These are phyloP conservation scores for Diatrype stigma DNA, from an alignment of 2,329 filamentous ascomycete genomes.

Conservation along the genomic window DNA sequence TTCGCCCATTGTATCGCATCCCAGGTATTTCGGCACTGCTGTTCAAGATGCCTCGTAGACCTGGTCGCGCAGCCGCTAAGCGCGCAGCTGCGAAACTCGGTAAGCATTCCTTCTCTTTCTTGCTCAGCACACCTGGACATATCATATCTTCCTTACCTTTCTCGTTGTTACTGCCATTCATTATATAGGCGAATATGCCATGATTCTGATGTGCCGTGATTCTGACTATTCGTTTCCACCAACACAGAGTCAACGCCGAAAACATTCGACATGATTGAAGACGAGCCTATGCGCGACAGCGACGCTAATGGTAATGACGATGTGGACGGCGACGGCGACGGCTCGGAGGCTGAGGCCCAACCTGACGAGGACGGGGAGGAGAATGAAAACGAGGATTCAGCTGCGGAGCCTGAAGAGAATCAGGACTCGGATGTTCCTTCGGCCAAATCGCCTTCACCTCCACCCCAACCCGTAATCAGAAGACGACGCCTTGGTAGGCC, in stretches of 20 bases:
- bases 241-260: constrained; percentile 44
- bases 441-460: constrained; percentile 49
- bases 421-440: constrained; percentile 34
- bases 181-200: too few species aligned
- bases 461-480: constrained; percentile 61
- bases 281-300: constrained; percentile 49
- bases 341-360: constrained; percentile 22
- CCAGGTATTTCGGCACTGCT: background rate
- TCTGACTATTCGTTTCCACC: background rate
- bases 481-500: constrained; percentile 79
- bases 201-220: background rate
- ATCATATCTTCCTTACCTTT: too few species aligned
- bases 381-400: constrained; percentile 36
- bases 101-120: constrained; percentile 13
- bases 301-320: constrained; percentile 35
- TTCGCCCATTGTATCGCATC: background rate
- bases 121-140: background rate
- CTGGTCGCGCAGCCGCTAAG: constrained; percentile 40
- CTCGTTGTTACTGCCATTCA: too few species aligned
- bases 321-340: constrained; percentile 12
- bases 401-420: constrained; percentile 26
- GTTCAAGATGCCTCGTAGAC: constrained; percentile 31
- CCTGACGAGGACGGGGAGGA: constrained; percentile 35
- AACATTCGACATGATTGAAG: constrained; percentile 44
- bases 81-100: constrained; percentile 40